These are phyloP conservation scores for Biscogniauxia sp. DNA, from an alignment of 2,329 filamentous ascomycete genomes.

Conservation along the genomic window DNA sequence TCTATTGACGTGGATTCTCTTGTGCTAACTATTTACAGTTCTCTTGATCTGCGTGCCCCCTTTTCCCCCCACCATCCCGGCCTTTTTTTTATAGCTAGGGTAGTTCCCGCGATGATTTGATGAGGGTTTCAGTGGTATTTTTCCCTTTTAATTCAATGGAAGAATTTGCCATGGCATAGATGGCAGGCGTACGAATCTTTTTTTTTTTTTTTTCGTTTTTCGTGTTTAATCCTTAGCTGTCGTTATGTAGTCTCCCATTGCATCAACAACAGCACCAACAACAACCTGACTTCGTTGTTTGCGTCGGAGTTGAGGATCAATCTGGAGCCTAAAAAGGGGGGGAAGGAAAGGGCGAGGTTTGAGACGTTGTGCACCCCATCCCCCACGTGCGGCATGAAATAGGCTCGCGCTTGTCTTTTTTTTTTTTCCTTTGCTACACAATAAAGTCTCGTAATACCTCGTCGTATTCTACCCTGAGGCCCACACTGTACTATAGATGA, in stretches of 20 bases:
- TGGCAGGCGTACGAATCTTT: slow-evolving; percentile 5
- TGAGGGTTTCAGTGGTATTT: not conserved
- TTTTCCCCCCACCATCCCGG: not conserved
- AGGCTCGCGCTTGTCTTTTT: not conserved
- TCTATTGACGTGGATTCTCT: slow-evolving; percentile 1
- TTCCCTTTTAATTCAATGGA: not conserved
- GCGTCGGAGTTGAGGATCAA: not conserved
- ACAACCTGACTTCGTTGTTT: slow-evolving; percentile 7
- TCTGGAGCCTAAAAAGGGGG: not conserved
- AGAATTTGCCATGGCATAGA: slow-evolving; percentile 2
- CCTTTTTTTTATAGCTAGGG: slow-evolving; percentile 5
- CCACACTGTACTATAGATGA: slow-evolving; percentile 16
- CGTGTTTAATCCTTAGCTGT: not conserved
- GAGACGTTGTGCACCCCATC: not conserved
- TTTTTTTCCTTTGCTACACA: not conserved
- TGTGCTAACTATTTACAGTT: slow-evolving; percentile 30
- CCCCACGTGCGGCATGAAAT: too few relatives aligned
- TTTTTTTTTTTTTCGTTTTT: too few relatives aligned
- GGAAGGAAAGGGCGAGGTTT: not conserved
- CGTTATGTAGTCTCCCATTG: slow-evolving; percentile 1
- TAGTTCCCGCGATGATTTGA: slow-evolving; percentile 1
- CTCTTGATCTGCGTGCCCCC: slow-evolving; percentile 18
- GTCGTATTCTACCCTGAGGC: not conserved
- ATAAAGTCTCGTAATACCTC: not conserved
- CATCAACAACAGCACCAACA: slow-evolving; percentile 9